Percentiles rank a stretch among this genome's conserved stretches.
Conservation (phyloP, 495 filamentous ascomycete species). For the Durotheca rogersii region DNA sequence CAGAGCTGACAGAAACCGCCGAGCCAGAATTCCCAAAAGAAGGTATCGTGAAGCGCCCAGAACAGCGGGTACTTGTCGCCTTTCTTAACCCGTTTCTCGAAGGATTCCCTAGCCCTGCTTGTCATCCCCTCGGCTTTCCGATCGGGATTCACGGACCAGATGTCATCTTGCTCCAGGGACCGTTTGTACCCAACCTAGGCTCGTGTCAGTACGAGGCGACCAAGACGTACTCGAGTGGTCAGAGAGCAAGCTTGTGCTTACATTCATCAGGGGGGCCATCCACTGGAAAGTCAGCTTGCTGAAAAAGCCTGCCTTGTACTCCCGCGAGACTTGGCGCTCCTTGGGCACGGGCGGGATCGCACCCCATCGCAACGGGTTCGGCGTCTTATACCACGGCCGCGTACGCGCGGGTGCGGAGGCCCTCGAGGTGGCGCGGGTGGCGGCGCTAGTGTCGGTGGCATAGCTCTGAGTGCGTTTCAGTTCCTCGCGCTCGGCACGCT, state of each 20-base stretch:
- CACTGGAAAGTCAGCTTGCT: slow-evolving; percentile 64
- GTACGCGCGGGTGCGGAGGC: slow-evolving; percentile 34
- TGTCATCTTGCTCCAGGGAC: slow-evolving; percentile 77
- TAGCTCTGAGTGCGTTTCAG: slow-evolving; percentile 46
- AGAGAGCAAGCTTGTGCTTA: slow-evolving; percentile 39
- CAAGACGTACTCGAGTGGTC: neutral
- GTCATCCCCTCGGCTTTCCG: slow-evolving; percentile 69
- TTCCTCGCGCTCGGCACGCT: slow-evolving; percentile 29
- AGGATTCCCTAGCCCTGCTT: slow-evolving; percentile 61
- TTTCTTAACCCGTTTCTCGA: slow-evolving; percentile 62
- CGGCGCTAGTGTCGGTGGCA: slow-evolving; percentile 47
- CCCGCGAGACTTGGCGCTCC: slow-evolving; percentile 53
- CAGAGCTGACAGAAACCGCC: slow-evolving; percentile 76
- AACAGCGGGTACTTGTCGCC: slow-evolving; percentile 74
- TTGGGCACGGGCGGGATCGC: slow-evolving; percentile 60
- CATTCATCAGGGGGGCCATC: slow-evolving; percentile 68
- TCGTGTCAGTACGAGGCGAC: slow-evolving; percentile 6
- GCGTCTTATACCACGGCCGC: slow-evolving; percentile 59
- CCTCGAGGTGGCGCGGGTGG: slow-evolving; percentile 27
- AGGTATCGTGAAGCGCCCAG: slow-evolving; percentile 83
- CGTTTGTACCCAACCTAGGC: slow-evolving; percentile 74
- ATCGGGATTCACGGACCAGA: slow-evolving; percentile 83
- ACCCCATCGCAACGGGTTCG: slow-evolving; percentile 65
- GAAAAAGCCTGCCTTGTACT: slow-evolving; percentile 61
- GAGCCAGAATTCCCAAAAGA: slow-evolving; percentile 79